Conservation (phyloP, 495 filamentous ascomycete species). For the Pyrenopolyporus hunteri region DNA sequence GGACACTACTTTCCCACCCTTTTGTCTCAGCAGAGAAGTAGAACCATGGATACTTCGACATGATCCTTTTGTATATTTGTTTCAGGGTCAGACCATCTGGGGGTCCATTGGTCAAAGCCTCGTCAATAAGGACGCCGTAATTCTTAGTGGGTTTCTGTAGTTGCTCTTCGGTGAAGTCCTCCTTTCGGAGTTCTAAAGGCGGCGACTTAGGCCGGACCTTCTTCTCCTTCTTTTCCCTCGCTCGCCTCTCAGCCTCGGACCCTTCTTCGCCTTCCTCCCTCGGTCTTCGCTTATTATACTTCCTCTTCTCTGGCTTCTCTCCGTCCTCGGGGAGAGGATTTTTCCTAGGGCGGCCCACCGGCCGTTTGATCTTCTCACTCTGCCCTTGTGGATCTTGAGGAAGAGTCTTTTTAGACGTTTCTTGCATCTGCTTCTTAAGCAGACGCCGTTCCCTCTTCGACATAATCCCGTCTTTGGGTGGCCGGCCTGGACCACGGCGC, state of each 20-base stretch:
- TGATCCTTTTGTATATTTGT: constrained; percentile 90
- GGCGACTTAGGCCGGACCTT: constrained; percentile 65
- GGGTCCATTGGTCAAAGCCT: constrained; percentile 76
- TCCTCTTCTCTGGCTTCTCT: constrained; percentile 71
- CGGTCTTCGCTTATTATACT: constrained; percentile 77
- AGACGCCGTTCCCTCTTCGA: constrained; percentile 80
- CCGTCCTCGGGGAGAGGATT: constrained; percentile 61
- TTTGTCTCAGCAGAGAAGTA: constrained; percentile 79
- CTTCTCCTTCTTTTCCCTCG: constrained; percentile 64
- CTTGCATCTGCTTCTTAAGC: constrained; percentile 65
- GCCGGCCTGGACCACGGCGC: constrained; percentile 83
- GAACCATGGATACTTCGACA: constrained; percentile 87
- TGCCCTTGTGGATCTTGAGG: constrained; percentile 48
- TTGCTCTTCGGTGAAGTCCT: constrained; percentile 82
- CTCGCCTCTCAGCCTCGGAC: constrained; percentile 52
- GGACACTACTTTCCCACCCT: constrained; percentile 96
- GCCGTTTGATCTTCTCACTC: constrained; percentile 61
- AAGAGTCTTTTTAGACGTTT: constrained; percentile 53
- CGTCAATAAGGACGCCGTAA: constrained; percentile 90
- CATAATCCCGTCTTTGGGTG: constrained; percentile 91
- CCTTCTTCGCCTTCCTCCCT: constrained; percentile 58
- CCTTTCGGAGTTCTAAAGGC: constrained; percentile 64
- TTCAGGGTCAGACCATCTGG: constrained; percentile 80
- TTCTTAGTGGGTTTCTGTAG: constrained; percentile 83
- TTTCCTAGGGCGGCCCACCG: constrained; percentile 62